phyloP scores from a whole-genome alignment of 441 rosid genomes.

The Croton laevigatus region DNA sequence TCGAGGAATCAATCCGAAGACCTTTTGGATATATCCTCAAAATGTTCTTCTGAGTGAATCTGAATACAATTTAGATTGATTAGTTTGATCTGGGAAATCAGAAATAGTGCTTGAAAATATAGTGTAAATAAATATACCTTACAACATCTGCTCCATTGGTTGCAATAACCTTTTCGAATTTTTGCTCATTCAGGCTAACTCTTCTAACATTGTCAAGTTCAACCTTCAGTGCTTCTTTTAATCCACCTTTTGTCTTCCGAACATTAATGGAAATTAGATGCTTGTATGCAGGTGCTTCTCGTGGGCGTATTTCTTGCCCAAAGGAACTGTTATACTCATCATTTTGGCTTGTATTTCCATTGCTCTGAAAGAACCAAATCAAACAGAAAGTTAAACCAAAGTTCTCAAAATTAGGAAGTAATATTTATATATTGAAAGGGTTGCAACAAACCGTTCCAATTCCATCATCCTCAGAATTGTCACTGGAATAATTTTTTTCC shows the following conservation, averaged over 20 bases:
- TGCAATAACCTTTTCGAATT: constrained; percentile 58
- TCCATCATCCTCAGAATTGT: constrained; percentile 49
- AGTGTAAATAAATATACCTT: constrained; percentile 37
- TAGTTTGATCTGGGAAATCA: neutral
- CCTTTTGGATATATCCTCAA: constrained; percentile 87
- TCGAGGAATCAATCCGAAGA: constrained; percentile 75
- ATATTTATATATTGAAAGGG: neutral
- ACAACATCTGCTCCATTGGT: constrained; percentile 54
- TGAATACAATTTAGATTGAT: constrained; percentile 22
- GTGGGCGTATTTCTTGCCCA: neutral
- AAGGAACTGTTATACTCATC: constrained; percentile 28
- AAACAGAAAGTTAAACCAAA: constrained; percentile 1
- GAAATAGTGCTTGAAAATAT: neutral
- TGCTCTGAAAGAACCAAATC: constrained; percentile 33
- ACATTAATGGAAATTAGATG: constrained; percentile 73
- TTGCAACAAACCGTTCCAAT: constrained; percentile 42
- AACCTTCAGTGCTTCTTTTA: constrained; percentile 44
- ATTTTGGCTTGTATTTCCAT: constrained; percentile 28
- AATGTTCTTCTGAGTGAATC: constrained; percentile 80
- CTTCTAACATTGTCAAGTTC: constrained; percentile 65
- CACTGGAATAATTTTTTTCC: constrained; percentile 46
- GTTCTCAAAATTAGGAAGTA: neutral
- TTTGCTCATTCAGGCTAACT: constrained; percentile 78
- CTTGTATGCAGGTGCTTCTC: constrained; percentile 51
- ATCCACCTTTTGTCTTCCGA: constrained; percentile 81